A percentile compares a stretch with the other conserved stretches of the same genome.
Conservation (phyloP, 228 moss, liverwort and hornwort species). For the Sphagnum fallax region DNA sequence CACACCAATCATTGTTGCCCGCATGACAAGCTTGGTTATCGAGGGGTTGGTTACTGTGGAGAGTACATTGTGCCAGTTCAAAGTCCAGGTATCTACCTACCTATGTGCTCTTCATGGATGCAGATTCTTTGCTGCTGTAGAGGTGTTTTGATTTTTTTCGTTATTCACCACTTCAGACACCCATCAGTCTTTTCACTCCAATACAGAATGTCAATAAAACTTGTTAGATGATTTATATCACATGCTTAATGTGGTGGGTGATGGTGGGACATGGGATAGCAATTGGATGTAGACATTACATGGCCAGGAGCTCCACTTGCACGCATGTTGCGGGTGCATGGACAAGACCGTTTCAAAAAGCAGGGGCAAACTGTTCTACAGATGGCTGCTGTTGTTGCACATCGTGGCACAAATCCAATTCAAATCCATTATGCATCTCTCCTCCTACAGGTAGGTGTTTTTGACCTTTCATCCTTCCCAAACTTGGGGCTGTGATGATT, state of each 20-base stretch:
- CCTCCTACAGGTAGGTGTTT: conserved; percentile 61
- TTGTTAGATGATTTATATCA: no score
- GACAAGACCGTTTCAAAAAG: conserved; percentile 61
- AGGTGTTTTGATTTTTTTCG: no score
- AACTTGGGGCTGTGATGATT: no score
- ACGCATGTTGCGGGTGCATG: conserved; percentile 86
- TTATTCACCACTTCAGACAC: no score
- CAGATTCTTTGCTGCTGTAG: background rate
- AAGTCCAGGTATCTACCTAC: conserved; percentile 50
- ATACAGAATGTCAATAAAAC: no score
- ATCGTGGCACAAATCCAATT: conserved; percentile 64
- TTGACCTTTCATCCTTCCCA: background rate
- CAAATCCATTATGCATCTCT: conserved; percentile 92
- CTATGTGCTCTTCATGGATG: background rate
- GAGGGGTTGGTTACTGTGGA: conserved; percentile 62
- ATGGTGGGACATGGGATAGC: conserved; percentile 23
- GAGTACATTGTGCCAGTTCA: conserved; percentile 70
- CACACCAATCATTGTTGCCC: conserved; percentile 60
- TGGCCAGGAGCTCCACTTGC: conserved; percentile 91
- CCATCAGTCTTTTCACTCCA: no score
- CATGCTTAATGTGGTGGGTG: no score
- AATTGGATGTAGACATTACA: conserved; percentile 94
- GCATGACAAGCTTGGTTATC: conserved; percentile 61
- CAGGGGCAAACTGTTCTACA: conserved; percentile 78
- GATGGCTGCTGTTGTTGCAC: conserved; percentile 77